phyloP scores from a whole-genome alignment of 2,329 filamentous ascomycete genomes.

The Penicillium sp. region DNA sequence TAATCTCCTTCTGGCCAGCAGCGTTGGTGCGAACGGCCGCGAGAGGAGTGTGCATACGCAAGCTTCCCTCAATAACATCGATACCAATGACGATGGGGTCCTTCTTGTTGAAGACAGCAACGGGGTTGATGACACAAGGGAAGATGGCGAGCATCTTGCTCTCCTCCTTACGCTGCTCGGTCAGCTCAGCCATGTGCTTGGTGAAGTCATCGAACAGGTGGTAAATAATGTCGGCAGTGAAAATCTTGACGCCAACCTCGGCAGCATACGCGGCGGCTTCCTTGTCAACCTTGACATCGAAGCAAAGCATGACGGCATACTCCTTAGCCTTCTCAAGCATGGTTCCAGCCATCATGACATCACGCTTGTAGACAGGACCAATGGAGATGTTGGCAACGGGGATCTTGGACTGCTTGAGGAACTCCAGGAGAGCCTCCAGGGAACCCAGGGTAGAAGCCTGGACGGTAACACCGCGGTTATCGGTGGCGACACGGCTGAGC shows the following conservation, averaged over 20 bases:
- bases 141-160: constrained; percentile 95
- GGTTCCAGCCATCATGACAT: constrained; percentile 89
- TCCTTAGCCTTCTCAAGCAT: constrained; percentile 97
- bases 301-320: constrained; percentile 98
- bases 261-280: constrained; percentile 91
- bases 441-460: constrained; percentile 98
- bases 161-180: constrained; percentile 94
- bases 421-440: constrained; percentile 92
- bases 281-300: constrained; percentile 99
- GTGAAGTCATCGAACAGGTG: constrained; percentile 97
- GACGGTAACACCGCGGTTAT: constrained; percentile 92
- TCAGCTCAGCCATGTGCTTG: constrained; percentile 85
- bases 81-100: constrained; percentile 93
- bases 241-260: constrained; percentile 94
- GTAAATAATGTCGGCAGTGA: constrained; percentile 98
- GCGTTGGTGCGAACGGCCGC: constrained; percentile 83
- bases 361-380: constrained; percentile 95
- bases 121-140: constrained; percentile 86
- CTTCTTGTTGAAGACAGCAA: constrained; percentile 99
- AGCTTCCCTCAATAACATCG: constrained; percentile 88
- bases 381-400: constrained; percentile 97
- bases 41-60: constrained; percentile 87
- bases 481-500: constrained; percentile 88
- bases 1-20: constrained; percentile 79
- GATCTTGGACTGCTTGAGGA: constrained; percentile 94